Evolutionary conservation across 2,329 filamentous ascomycete species (phyloP).

Genomic region (Xylaria hypoxylon): DNA sequence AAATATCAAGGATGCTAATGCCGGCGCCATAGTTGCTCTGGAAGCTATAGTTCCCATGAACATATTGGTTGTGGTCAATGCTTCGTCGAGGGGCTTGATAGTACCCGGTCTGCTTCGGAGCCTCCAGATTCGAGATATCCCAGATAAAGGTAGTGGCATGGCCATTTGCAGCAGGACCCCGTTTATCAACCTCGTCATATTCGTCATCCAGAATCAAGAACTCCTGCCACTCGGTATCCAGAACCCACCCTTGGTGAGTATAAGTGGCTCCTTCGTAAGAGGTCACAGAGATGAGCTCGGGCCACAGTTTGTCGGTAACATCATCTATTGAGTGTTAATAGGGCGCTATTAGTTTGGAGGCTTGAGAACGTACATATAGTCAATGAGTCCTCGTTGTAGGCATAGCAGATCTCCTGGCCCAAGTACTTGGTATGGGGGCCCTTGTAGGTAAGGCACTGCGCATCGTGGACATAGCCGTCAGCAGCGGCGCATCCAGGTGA

Average conservation of each 20-base stretch:
- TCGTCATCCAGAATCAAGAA: conserved; percentile 61
- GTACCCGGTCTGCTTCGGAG: conserved; percentile 55
- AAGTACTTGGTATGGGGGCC: conserved; percentile 61
- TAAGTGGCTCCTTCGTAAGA: conserved; percentile 65
- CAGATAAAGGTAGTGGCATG: conserved; percentile 61
- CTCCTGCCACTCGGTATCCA: conserved; percentile 54
- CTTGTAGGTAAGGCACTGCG: conserved; percentile 68
- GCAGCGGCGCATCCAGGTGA: conserved; percentile 64
- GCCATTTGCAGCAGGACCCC: conserved; percentile 51
- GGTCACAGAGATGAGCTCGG: conserved; percentile 60
- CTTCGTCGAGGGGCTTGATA: conserved; percentile 48
- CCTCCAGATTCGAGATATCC: conserved; percentile 56
- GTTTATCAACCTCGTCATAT: conserved; percentile 58
- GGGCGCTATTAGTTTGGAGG: neutral
- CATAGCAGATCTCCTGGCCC: conserved; percentile 65
- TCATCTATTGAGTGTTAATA: conserved; percentile 39
- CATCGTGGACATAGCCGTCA: conserved; percentile 72
- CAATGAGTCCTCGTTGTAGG: conserved; percentile 64
- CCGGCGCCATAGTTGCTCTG: conserved; percentile 60
- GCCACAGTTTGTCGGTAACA: conserved; percentile 58
- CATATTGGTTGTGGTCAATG: conserved; percentile 59
- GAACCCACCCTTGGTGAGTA: conserved; percentile 66
- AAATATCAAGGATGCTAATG: conserved; percentile 52
- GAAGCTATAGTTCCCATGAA: conserved; percentile 53
- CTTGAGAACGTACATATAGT: conserved; percentile 56